These are phyloP conservation scores for Dendrothele bispora DNA, from an alignment of 768 basidiomycete genomes.

Conservation along the genomic window DNA sequence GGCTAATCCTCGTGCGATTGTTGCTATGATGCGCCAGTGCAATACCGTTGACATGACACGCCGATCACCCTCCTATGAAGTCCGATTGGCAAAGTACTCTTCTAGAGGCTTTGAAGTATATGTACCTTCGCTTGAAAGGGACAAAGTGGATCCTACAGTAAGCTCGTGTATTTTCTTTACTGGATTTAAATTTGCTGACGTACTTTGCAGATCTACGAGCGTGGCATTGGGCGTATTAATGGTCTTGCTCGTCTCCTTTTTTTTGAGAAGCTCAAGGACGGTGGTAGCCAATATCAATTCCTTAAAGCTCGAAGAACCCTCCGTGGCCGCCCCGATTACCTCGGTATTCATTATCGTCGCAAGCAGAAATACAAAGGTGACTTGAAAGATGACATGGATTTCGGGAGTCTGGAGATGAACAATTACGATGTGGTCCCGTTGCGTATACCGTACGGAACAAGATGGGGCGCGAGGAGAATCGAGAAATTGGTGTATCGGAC, in stretches of 20 bases:
- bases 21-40: constrained; percentile 66
- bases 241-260: constrained; percentile 64
- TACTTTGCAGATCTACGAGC: constrained; percentile 67
- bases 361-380: constrained; percentile 55
- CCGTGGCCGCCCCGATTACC: constrained; percentile 45
- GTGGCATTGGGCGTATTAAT: constrained; percentile 53
- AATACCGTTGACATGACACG: constrained; percentile 63
- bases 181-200: too few relatives aligned
- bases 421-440: constrained; percentile 55
- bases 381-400: constrained; percentile 42
- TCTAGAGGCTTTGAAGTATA: constrained; percentile 55
- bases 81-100: constrained; percentile 60
- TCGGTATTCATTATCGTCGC: constrained; percentile 21
- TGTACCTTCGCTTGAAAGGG: constrained; percentile 49
- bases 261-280: constrained; percentile 53
- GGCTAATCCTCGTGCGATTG: constrained; percentile 58
- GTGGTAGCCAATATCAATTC: constrained; percentile 44
- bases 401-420: constrained; percentile 51
- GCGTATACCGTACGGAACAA: constrained; percentile 63
- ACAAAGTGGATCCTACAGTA: constrained; percentile 59
- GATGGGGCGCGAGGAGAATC: constrained; percentile 56
- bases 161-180: too few relatives aligned
- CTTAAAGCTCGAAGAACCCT: constrained; percentile 47
- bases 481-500: constrained; percentile 59
- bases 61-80: constrained; percentile 66